Percentiles rank a stretch among this genome's conserved stretches.
These are phyloP conservation scores for Rhizophagus prolifer DNA, from an alignment of 192 early-diverging fungal species.

Conservation along the genomic window DNA sequence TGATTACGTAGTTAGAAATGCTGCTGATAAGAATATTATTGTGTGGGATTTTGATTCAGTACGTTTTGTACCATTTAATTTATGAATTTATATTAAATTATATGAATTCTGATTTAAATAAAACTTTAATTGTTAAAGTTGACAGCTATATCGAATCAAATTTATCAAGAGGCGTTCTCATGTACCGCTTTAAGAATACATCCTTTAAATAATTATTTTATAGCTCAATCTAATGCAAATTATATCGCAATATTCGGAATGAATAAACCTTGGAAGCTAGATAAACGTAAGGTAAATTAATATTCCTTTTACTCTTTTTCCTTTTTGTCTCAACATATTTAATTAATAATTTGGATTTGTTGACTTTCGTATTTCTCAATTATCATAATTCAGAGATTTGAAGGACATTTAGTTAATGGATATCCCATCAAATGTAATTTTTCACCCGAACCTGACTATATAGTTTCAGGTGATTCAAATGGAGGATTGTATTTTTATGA, in stretches of 20 bases:
- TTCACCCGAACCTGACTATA: conserved; percentile 19
- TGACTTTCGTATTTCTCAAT: neutral
- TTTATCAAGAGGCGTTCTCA: conserved; percentile 31
- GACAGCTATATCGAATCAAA: conserved; percentile 30
- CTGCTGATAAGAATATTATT: conserved; percentile 28
- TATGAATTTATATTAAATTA: neutral
- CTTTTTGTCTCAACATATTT: neutral
- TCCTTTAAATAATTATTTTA: conserved; percentile 7
- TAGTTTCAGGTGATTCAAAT: conserved; percentile 28
- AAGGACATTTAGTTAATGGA: conserved; percentile 29
- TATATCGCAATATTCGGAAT: conserved; percentile 28
- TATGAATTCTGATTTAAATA: neutral
- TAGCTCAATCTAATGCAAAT: conserved; percentile 30
- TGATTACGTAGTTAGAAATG: conserved; percentile 28
- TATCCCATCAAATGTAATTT: conserved; percentile 28
- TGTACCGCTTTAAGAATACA: conserved; percentile 27
- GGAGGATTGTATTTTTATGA: conserved; percentile 29
- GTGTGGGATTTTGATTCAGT: conserved; percentile 27
- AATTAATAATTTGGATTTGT: no score
- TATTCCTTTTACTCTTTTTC: neutral
- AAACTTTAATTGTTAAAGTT: neutral
- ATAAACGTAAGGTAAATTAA: conserved; percentile 23
- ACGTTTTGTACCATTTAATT: neutral
- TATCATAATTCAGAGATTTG: conserved; percentile 10
- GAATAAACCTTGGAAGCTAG: conserved; percentile 28